These are phyloP conservation scores for Omphalea diandra DNA, from an alignment of 441 rosid species.

Conservation along the genomic window DNA sequence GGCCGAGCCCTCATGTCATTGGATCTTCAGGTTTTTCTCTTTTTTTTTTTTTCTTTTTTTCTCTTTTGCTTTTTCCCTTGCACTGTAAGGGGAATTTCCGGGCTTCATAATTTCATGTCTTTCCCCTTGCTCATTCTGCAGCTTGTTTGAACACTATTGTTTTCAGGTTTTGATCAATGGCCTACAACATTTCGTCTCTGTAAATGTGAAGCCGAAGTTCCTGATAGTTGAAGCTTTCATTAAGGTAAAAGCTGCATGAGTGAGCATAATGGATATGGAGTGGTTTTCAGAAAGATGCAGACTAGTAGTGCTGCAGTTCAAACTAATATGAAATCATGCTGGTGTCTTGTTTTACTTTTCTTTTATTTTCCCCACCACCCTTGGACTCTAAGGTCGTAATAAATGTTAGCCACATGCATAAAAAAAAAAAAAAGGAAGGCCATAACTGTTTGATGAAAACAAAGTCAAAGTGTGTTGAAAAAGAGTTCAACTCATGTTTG, in stretches of 20 bases:
- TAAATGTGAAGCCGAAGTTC: slow-evolving; percentile 72
- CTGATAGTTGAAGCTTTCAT: slow-evolving; percentile 80
- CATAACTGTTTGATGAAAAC: neutral
- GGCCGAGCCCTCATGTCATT: slow-evolving; percentile 96
- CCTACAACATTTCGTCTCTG: slow-evolving; percentile 73
- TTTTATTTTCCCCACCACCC: neutral
- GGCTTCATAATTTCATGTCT: neutral
- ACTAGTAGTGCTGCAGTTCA: neutral
- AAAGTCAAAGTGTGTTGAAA: neutral
- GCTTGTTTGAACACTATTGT: slow-evolving; percentile 7
- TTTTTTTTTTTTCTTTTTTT: no score
- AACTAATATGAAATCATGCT: neutral
- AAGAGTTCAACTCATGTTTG: neutral
- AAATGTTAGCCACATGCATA: no score
- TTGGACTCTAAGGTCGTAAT: no score
- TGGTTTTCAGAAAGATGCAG: neutral
- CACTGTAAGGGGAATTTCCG: neutral
- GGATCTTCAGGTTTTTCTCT: slow-evolving; percentile 96
- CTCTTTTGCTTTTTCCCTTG: neutral
- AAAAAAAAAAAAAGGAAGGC: no score
- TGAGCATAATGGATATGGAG: neutral
- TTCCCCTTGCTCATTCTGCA: neutral
- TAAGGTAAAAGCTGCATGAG: slow-evolving; percentile 51
- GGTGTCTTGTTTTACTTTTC: neutral
- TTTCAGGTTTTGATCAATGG: slow-evolving; percentile 89